These are phyloP conservation scores for Pleurotus djamor DNA, from an alignment of 768 basidiomycete species.

Conservation along the genomic window DNA sequence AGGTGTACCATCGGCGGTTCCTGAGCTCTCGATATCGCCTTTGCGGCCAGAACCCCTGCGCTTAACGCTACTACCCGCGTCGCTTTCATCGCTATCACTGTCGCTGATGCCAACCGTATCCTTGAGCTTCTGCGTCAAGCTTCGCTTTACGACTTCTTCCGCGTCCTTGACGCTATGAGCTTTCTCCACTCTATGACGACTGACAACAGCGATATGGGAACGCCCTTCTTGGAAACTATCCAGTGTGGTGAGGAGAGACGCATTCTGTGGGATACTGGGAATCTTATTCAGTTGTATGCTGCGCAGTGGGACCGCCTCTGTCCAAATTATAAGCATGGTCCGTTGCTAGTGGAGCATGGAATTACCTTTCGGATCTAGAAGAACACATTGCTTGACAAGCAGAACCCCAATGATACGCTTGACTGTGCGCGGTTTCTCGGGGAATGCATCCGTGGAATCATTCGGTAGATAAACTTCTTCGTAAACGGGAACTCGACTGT, in stretches of 20 bases:
- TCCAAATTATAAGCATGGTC: neutral
- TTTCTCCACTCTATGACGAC: constrained; percentile 70
- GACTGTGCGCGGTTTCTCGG: constrained; percentile 41
- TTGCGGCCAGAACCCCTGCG: neutral
- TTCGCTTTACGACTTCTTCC: constrained; percentile 80
- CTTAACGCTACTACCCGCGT: constrained; percentile 32
- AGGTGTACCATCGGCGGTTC: constrained; percentile 8
- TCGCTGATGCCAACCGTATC: constrained; percentile 75
- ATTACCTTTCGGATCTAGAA: constrained; percentile 80
- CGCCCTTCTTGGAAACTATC: constrained; percentile 90
- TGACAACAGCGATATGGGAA: constrained; percentile 91
- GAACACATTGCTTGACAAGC: constrained; percentile 86
- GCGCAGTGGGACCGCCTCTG: constrained; percentile 81
- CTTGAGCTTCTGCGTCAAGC: constrained; percentile 75
- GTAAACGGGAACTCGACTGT: constrained; percentile 82
- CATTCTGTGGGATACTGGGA: constrained; percentile 83
- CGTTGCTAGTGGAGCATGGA: neutral
- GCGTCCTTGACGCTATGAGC: constrained; percentile 82
- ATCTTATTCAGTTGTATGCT: constrained; percentile 86
- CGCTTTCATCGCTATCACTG: constrained; percentile 49
- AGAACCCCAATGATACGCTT: constrained; percentile 88
- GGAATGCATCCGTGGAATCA: constrained; percentile 12
- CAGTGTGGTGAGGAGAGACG: constrained; percentile 79
- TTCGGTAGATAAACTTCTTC: constrained; percentile 68
- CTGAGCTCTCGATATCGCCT: constrained; percentile 4